Evolutionary conservation across 2,329 filamentous ascomycete species (phyloP), one percentile per base, ranked within the genome.

Genomic region (Fusarium humuli): DNA sequence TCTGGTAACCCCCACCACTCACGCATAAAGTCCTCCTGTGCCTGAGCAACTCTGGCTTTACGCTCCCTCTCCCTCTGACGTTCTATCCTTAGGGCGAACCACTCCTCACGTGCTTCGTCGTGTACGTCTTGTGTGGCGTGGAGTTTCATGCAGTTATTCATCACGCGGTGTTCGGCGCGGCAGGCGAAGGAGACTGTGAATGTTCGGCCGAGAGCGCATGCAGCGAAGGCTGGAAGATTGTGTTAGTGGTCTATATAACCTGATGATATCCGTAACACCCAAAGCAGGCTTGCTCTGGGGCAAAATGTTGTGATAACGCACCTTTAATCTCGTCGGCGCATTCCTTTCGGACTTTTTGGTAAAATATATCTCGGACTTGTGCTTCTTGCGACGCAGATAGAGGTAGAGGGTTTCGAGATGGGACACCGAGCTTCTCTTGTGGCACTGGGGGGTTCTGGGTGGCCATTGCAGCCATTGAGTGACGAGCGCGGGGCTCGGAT

Each of bases 91-190:
- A 88, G 86, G 54, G 90, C 88, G 80, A 98, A 98, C 96, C 96
- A 99, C 79, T 98, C 94, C 80, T 94, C 92, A 55, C 96, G 86
- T 69, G 96, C 96, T 25, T 89, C 90, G 82, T 99, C 96, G 80
- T 97, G 88, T 79, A 97, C 93, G 57, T 87, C 89, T 69, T 90
- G 92, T 70, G 93, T 97, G 58, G 95, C 94, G 82, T 97, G 92
- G 59, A 86, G 81, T 73, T 94, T 86, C 94, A 99, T 98, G 84
- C 96, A 99, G 67, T 84, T 86, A 83, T 99, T 99, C 96, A 99
- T 99, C 37, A 87, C 85, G 68, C 91, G 90, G 76, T 94, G 92
- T 77, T 94, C 87, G 50, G 86, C 82, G 57, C 94, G 91, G 84
- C 96, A 99, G 56, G 90, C 88, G 85, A 96, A 98, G 14, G 94